Evolutionary conservation across 345 rosid species (phyloP).

Genomic region (Streptanthus diversifolius): DNA sequence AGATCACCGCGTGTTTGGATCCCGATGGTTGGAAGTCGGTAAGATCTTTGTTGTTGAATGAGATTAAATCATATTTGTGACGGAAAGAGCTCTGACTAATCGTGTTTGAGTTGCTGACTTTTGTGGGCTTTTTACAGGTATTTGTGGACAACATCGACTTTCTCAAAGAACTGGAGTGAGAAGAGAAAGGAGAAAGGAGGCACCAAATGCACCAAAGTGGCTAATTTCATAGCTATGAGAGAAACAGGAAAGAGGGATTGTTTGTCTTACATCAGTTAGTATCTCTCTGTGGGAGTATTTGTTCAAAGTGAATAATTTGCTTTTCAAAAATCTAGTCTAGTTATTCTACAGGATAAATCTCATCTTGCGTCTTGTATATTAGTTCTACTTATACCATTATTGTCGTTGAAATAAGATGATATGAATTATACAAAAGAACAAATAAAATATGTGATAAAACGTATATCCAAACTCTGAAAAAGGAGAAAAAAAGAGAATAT

Average conservation of each 20-base stretch:
- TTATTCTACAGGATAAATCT: not conserved
- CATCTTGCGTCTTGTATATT: constrained; percentile 17
- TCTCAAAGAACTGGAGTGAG: constrained; percentile 86
- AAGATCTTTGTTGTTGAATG: constrained; percentile 23
- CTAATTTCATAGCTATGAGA: not conserved
- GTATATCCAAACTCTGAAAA: not conserved
- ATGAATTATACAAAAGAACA: not conserved
- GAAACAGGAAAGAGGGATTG: not conserved
- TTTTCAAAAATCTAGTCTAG: constrained; percentile 7
- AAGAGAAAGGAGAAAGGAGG: constrained; percentile 6
- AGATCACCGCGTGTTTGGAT: constrained; percentile 95
- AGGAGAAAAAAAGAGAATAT: not conserved
- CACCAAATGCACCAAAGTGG: constrained; percentile 11
- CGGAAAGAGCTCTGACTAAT: not conserved
- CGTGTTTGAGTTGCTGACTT: not conserved
- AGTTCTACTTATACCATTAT: constrained; percentile 6
- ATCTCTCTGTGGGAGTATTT: not conserved
- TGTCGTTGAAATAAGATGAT: not conserved
- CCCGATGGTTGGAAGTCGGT: constrained; percentile 99
- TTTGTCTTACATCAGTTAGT: constrained; percentile 19
- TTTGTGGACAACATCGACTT: constrained; percentile 91
- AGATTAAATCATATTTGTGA: not conserved
- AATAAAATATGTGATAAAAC: too few species aligned
- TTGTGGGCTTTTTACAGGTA: constrained; percentile 41
- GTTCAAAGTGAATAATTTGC: constrained; percentile 20